Conservation (phyloP, 352 stramenopile genomes). For the Pythium pyrilobum region DNA sequence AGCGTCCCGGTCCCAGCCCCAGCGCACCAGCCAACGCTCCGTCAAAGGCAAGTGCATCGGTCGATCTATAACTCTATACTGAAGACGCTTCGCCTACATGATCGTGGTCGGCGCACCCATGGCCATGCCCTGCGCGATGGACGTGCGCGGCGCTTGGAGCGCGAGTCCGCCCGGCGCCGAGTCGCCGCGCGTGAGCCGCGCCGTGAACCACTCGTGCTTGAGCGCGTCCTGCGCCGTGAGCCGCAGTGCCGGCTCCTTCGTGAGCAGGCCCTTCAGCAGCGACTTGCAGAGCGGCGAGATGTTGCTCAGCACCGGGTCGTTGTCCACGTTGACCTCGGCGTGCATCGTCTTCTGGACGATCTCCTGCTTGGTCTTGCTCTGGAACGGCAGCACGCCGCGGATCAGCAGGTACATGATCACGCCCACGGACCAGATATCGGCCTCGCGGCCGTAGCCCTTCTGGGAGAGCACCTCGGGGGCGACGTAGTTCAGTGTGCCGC, state of each 20-base stretch:
- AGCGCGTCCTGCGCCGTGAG: conserved; percentile 80
- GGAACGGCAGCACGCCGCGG: conserved; percentile 87
- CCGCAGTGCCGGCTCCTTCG: conserved; percentile 73
- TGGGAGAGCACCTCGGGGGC: conserved; percentile 89
- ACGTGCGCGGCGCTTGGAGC: conserved; percentile 4
- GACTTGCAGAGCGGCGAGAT: conserved; percentile 56
- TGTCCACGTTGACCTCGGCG: conserved; percentile 76
- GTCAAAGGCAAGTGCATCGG: no score
- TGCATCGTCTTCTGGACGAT: conserved; percentile 92
- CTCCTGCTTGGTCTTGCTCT: conserved; percentile 87
- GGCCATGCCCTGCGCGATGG: conserved; percentile 15
- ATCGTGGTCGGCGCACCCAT: conserved; percentile 9
- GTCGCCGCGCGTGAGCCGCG: conserved; percentile 8
- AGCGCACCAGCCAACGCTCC: no score
- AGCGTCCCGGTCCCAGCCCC: no score
- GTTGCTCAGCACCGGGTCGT: conserved; percentile 43
- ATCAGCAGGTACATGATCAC: conserved; percentile 93
- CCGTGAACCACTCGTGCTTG: conserved; percentile 75
- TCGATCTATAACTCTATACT: background rate
- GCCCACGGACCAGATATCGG: conserved; percentile 91
- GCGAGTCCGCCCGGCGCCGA: conserved; percentile 3
- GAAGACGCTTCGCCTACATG: conserved; percentile 1
- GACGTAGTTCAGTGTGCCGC: conserved; percentile 92
- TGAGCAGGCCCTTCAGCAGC: conserved; percentile 76
- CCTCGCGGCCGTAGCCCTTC: conserved; percentile 85